Conservation (phyloP, 2,329 filamentous ascomycete species). For the Botrytis squamosa region DNA sequence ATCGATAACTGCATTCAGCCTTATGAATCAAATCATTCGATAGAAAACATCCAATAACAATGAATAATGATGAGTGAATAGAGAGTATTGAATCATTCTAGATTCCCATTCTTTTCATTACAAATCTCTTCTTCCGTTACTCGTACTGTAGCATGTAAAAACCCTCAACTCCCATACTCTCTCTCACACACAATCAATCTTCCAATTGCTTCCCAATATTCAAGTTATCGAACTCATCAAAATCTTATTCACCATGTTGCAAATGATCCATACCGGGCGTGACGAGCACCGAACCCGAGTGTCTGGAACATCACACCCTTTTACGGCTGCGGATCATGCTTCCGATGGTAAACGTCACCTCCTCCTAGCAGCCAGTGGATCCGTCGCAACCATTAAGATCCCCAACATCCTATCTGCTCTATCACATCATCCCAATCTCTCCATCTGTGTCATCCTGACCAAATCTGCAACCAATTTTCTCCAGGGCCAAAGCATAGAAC, state of each 20-base stretch:
- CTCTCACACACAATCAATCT: not conserved
- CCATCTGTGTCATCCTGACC: slow-evolving; percentile 84
- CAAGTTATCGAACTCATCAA: not conserved
- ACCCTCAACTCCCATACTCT: not conserved
- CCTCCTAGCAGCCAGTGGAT: slow-evolving; percentile 65
- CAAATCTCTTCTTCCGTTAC: not conserved
- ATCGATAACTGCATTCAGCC: slow-evolving; percentile 16
- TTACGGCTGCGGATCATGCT: slow-evolving; percentile 37
- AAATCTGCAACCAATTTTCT: slow-evolving; percentile 73
- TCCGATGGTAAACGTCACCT: slow-evolving; percentile 58
- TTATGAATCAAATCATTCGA: not conserved
- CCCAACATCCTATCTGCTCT: slow-evolving; percentile 64
- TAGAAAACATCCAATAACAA: not conserved
- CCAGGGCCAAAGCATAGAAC: slow-evolving; percentile 70
- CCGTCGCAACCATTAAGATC: slow-evolving; percentile 87
- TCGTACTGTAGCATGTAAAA: not conserved
- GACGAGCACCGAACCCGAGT: slow-evolving; percentile 20
- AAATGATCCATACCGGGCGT: slow-evolving; percentile 26
- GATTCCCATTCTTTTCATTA: not conserved
- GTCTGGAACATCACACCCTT: slow-evolving; percentile 24
- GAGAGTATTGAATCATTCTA: not conserved
- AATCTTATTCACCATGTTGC: slow-evolving; percentile 26
- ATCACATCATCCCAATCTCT: slow-evolving; percentile 53
- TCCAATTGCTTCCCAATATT: not conserved
- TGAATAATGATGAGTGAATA: slow-evolving; percentile 1